Base-by-base conservation (phyloP, 805 yeast genomes). In the Metschnikowia bowlesiae region DNA sequence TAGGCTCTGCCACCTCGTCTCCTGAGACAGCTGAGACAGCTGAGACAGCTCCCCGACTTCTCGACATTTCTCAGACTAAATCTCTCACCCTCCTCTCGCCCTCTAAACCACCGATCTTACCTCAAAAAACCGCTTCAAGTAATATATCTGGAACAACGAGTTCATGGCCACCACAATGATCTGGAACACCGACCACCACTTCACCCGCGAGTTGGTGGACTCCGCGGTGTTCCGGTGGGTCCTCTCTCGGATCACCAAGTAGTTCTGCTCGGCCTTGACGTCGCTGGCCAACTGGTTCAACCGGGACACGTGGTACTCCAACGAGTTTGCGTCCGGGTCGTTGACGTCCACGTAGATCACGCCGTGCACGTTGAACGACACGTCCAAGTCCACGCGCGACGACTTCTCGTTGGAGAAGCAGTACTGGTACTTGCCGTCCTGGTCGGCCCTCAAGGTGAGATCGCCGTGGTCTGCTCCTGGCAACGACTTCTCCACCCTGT, bases 171-270 rank as follows among this genome's bases (percentile, higher is more conserved):
- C 97, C 49, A 94, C 91, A 47, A 84, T 62, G 56, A 94, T 75
- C 75, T 92, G 99, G 78, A 91, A 86, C 32, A 89, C 78, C 29
- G 96, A 88, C 99, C 99, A 92, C 89, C 96, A 94, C 71, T 92
- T 92, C 57, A 92, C 98, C 63, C 99, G 83, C 49, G 94, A 85
- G 70, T 92, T 92, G 42, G 99, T 92, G 26, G 96, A 87, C 73
- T 92, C 99, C 6, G 99, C 98, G 8, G 99, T 92, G 73, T 92
- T 94, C 81, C 99, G 87, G 70, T 92, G 99, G 13, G 95, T 87
- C 74, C 97, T 86, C 73, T 92, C 99, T 72, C 99, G 84, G 53
- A 92, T 90, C 44, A 91, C 95, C 61, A 94, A 84, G 71, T 94
- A 94, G 61, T 88, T 81, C 63, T 86, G 95, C 71, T 94, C 99